Conservation (phyloP, 345 rosid genomes). For the Gossypium australe region DNA sequence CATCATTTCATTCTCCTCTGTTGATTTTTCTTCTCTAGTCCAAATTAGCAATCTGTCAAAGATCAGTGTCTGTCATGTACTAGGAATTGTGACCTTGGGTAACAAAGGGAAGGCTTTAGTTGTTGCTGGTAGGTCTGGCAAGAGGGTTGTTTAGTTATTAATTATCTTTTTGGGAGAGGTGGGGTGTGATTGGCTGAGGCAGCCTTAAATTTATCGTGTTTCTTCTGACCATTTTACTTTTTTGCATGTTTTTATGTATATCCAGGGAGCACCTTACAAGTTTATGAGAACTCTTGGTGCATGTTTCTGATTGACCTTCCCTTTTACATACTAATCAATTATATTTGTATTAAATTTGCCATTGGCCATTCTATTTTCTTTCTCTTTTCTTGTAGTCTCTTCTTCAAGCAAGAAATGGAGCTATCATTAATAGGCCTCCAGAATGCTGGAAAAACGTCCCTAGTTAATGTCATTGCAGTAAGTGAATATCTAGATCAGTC, state of each 20-base stretch:
- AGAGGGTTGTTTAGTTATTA: background rate
- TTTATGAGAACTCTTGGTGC: background rate
- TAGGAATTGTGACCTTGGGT: background rate
- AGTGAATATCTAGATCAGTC: conserved; percentile 20
- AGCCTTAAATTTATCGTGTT: background rate
- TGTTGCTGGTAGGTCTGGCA: background rate
- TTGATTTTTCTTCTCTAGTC: background rate
- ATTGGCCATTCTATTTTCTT: background rate
- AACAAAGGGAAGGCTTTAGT: background rate
- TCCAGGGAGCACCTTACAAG: background rate
- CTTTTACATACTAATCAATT: background rate
- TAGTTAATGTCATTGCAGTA: conserved; percentile 56
- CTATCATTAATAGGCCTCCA: conserved; percentile 57
- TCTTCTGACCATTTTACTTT: background rate
- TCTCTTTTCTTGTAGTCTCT: conserved; percentile 30
- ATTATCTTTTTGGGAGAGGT: background rate
- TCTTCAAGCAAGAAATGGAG: conserved; percentile 68
- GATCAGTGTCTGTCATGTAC: background rate
- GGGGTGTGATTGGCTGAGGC: background rate
- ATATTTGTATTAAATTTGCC: background rate
- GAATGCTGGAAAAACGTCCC: conserved; percentile 62
- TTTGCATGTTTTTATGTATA: background rate
- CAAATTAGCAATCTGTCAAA: background rate
- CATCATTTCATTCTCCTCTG: background rate
- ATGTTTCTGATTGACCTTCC: background rate